phyloP scores from a whole-genome alignment of 805 yeast species.

The Pichia insulana region DNA sequence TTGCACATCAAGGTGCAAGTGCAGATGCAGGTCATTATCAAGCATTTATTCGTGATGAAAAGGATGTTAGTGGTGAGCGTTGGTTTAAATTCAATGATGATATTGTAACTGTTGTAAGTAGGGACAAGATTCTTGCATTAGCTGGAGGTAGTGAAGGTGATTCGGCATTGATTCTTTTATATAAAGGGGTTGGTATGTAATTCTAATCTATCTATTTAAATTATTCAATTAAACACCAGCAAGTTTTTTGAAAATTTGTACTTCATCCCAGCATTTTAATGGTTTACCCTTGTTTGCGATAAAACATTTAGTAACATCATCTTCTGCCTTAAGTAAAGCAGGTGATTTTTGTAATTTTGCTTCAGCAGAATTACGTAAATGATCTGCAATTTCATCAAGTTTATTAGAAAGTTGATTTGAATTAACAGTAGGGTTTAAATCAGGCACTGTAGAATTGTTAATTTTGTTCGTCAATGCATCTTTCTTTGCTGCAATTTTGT shows the following conservation, averaged over 20 bases:
- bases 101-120: conserved; percentile 67
- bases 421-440: conserved; percentile 55
- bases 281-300: conserved; percentile 53
- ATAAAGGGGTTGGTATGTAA: conserved; percentile 69
- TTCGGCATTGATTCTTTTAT: conserved; percentile 81
- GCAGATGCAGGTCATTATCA: conserved; percentile 98
- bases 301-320: conserved; percentile 49
- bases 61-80: conserved; percentile 52
- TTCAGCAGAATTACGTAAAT: conserved; percentile 18
- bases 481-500: too few relatives aligned
- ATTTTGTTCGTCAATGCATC: conserved; percentile 67
- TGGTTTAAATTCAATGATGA: conserved; percentile 98
- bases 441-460: conserved; percentile 73
- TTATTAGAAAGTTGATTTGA: conserved; percentile 57
- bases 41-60: conserved; percentile 69
- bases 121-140: conserved; percentile 71
- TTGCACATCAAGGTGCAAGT: conserved; percentile 90
- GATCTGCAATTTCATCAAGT: conserved; percentile 36
- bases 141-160: conserved; percentile 99
- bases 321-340: conserved; percentile 39
- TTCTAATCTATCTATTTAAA: not conserved
- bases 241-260: conserved; percentile 54
- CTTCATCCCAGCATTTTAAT: conserved; percentile 77
- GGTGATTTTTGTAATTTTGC: conserved; percentile 27
- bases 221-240: conserved; percentile 25